Percentiles rank a stretch among this genome's conserved stretches.
Conservation (phyloP, 768 basidiomycete species). For the Mycena belliarum region DNA sequence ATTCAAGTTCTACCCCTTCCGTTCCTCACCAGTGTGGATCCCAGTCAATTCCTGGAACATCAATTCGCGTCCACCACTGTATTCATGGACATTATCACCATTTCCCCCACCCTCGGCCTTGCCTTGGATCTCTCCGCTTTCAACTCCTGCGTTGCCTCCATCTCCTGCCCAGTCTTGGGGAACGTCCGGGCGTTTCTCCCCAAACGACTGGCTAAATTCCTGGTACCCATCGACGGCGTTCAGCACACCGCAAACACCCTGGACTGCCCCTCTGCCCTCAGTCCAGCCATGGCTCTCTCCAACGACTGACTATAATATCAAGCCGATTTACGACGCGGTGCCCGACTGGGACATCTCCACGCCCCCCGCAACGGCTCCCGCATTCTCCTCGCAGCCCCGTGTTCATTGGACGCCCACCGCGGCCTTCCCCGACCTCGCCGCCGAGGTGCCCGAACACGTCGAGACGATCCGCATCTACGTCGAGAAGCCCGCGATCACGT, state of each 20-base stretch:
- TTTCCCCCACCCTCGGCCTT: background rate
- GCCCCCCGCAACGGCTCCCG: background rate
- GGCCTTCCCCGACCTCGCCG: background rate
- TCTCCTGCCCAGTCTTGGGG: background rate
- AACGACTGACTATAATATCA: background rate
- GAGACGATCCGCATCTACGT: conserved; percentile 11
- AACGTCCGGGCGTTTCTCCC: background rate
- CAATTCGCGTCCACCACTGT: background rate
- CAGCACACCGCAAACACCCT: background rate
- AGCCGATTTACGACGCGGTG: background rate
- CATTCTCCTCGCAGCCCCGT: background rate
- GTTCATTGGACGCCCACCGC: background rate
- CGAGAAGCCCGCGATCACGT: background rate
- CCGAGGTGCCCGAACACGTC: background rate
- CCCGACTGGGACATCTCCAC: conserved; percentile 6
- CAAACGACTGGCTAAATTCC: background rate
- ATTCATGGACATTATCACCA: background rate
- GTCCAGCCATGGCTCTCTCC: background rate
- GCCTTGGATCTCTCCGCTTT: background rate
- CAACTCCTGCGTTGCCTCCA: background rate
- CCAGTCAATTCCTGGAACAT: background rate
- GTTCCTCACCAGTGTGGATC: too few species aligned
- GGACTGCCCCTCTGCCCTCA: background rate
- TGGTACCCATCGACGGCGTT: background rate
- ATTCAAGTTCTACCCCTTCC: too few species aligned